Conservation (phyloP, 352 stramenopile species). For the Aphanomyces astaci region DNA sequence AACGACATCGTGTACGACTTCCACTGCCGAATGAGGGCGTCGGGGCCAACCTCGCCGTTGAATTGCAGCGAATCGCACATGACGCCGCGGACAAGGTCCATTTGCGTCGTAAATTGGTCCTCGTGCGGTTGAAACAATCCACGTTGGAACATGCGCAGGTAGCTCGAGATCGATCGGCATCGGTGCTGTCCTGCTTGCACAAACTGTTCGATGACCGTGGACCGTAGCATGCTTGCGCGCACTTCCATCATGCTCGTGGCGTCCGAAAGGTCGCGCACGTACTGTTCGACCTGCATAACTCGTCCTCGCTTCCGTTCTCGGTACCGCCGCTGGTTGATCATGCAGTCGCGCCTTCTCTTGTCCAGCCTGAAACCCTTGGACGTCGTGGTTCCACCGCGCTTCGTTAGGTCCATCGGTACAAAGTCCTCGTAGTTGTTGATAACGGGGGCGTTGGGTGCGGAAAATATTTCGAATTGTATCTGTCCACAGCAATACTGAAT, state of each 20-base stretch:
- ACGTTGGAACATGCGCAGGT: slow-evolving; percentile 9
- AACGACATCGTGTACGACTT: not conserved
- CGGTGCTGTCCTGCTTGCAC: slow-evolving; percentile 10
- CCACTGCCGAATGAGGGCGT: slow-evolving; percentile 16
- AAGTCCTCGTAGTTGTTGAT: no score
- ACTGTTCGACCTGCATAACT: not conserved
- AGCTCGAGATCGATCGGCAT: slow-evolving; percentile 17
- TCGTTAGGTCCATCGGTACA: no score
- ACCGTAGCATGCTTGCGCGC: slow-evolving; percentile 6
- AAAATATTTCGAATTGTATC: no score
- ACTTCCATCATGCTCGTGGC: slow-evolving; percentile 4
- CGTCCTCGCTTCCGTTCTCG: slow-evolving; percentile 16
- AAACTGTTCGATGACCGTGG: not conserved
- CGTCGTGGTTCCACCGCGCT: no score
- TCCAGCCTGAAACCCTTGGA: not conserved
- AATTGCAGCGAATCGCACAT: slow-evolving; percentile 18
- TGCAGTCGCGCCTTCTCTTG: slow-evolving; percentile 15
- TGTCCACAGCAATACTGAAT: no score
- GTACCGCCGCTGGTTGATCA: slow-evolving; percentile 21
- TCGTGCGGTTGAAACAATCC: slow-evolving; percentile 3
- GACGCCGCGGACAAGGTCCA: slow-evolving; percentile 11
- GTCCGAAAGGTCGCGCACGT: slow-evolving; percentile 1
- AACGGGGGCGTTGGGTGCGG: no score
- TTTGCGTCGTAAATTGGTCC: not conserved
- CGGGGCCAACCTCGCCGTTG: slow-evolving; percentile 18